phyloP scores from a whole-genome alignment of 1,284 basidiomycete species.

The Inonotus obliquus region DNA sequence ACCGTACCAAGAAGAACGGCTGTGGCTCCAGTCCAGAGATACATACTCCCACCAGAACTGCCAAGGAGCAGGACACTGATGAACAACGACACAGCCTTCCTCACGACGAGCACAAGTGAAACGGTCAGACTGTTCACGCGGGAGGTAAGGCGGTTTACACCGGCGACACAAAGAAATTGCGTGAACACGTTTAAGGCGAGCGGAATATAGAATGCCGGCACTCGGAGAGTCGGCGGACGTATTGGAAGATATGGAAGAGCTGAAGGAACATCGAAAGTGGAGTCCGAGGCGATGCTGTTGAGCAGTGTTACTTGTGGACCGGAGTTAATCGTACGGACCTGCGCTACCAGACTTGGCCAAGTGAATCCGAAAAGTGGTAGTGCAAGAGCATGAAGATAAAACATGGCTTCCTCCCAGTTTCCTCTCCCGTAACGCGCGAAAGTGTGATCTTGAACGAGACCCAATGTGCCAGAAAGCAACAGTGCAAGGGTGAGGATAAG shows the following conservation, averaged over 20 bases:
- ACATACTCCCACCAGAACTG: slow-evolving; percentile 27
- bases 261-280: slow-evolving; percentile 30
- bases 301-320: slow-evolving; percentile 32
- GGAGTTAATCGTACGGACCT: slow-evolving; percentile 41
- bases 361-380: slow-evolving; percentile 69
- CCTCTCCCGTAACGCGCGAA: slow-evolving; percentile 58
- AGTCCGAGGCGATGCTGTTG: slow-evolving; percentile 22
- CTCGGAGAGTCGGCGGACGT: slow-evolving; percentile 24
- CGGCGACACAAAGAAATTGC: slow-evolving; percentile 85
- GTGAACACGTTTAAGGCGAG: slow-evolving; percentile 79
- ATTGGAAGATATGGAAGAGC: slow-evolving; percentile 20
- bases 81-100: slow-evolving; percentile 83
- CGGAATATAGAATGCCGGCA: slow-evolving; percentile 65
- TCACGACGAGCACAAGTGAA: slow-evolving; percentile 83
- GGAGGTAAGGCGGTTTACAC: slow-evolving; percentile 83
- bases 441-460: slow-evolving; percentile 83
- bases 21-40: slow-evolving; percentile 64
- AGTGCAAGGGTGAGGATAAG: slow-evolving; percentile 76
- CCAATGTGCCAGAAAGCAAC: slow-evolving; percentile 81
- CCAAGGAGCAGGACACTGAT: slow-evolving; percentile 60
- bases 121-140: slow-evolving; percentile 79
- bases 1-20: slow-evolving; percentile 73
- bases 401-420: slow-evolving; percentile 86
- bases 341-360: slow-evolving; percentile 44
- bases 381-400: slow-evolving; percentile 78